Evolutionary conservation across 116 monocot species (phyloP).

Genomic region (Zostera marina): DNA sequence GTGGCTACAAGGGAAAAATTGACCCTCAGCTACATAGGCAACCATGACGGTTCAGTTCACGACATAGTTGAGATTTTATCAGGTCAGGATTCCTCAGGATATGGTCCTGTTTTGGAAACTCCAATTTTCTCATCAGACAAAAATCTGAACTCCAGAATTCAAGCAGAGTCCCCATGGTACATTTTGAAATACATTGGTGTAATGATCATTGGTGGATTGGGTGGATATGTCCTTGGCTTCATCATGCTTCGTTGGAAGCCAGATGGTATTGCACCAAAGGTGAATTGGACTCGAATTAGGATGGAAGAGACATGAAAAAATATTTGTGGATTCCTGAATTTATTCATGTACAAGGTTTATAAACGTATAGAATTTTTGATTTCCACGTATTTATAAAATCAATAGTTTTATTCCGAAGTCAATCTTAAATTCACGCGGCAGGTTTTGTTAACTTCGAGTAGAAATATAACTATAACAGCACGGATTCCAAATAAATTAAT

Average conservation of each 20-base stretch:
- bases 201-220: slow-evolving; percentile 31
- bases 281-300: slow-evolving; percentile 68
- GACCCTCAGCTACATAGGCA: slow-evolving; percentile 68
- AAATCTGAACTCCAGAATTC: background rate
- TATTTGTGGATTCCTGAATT: background rate
- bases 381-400: no score
- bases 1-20: slow-evolving; percentile 75
- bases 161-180: slow-evolving; percentile 10
- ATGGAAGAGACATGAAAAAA: slow-evolving; percentile 32
- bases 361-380: no score
- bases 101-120: background rate
- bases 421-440: no score
- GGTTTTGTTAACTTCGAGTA: no score
- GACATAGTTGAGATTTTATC: slow-evolving; percentile 67
- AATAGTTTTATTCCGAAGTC: no score
- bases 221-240: slow-evolving; percentile 61
- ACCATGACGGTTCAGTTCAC: slow-evolving; percentile 82
- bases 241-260: slow-evolving; percentile 31
- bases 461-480: no score
- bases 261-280: slow-evolving; percentile 15
- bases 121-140: slow-evolving; percentile 2
- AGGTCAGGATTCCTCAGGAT: slow-evolving; percentile 4
- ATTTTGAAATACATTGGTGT: slow-evolving; percentile 14
- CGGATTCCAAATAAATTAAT: no score
- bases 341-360: no score